These are phyloP conservation scores for Ascochyta lentis DNA, from an alignment of 2,329 filamentous ascomycete genomes.

Conservation along the genomic window DNA sequence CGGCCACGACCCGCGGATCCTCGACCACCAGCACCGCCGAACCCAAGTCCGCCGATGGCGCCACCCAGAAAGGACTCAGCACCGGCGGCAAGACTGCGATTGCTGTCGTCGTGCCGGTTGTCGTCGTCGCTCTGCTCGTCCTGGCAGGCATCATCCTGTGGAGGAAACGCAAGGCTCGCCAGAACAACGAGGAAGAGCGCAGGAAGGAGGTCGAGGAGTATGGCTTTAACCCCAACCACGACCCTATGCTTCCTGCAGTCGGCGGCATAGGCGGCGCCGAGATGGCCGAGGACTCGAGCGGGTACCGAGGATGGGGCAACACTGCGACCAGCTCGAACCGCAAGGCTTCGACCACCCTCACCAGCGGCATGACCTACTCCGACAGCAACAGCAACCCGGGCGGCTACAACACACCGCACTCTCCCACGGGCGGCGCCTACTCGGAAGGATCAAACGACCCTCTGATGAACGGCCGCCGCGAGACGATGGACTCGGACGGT, in stretches of 20 bases:
- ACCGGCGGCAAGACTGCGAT: constrained; percentile 81
- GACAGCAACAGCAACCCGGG: constrained; percentile 68
- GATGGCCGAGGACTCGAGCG: constrained; percentile 76
- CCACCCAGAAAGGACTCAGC: constrained; percentile 55
- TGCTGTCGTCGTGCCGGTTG: constrained; percentile 92
- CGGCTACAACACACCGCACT: constrained; percentile 60
- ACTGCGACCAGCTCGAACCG: constrained; percentile 73
- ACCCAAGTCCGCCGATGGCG: constrained; percentile 21
- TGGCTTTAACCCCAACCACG: constrained; percentile 95
- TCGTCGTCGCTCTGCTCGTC: constrained; percentile 81
- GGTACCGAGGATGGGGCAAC: constrained; percentile 94
- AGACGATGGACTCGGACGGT: constrained; percentile 74
- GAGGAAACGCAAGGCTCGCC: constrained; percentile 85
- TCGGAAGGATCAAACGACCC: constrained; percentile 76
- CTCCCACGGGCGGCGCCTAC: constrained; percentile 68
- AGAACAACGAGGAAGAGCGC: constrained; percentile 83
- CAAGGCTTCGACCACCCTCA: constrained; percentile 89
- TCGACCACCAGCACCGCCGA: constrained; percentile 20
- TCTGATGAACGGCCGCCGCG: constrained; percentile 58
- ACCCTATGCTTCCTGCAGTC: constrained; percentile 75
- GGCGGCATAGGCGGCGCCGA: constrained; percentile 63
- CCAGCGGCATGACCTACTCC: constrained; percentile 75
- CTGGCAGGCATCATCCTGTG: constrained; percentile 81
- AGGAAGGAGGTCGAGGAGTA: constrained; percentile 98
- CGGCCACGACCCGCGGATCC: constrained; percentile 10